Conservation (phyloP, 192 early-diverging fungal genomes). For the Globomyces pollinis-pini region DNA sequence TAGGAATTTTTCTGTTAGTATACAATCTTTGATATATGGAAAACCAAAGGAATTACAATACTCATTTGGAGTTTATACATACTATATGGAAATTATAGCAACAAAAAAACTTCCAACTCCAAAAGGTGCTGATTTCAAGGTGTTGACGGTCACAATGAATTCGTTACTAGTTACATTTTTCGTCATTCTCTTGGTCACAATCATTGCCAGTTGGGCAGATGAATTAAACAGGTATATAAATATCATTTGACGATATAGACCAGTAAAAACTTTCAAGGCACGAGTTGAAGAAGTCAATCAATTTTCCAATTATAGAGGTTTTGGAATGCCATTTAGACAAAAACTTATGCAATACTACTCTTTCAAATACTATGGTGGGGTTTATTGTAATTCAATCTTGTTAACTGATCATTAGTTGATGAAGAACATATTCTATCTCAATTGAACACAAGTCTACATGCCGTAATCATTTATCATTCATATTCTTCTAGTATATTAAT, state of each 20-base stretch:
- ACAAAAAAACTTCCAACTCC: background rate
- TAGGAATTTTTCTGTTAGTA: too few species aligned
- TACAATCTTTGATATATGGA: too few species aligned
- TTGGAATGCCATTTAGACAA: constrained; percentile 16
- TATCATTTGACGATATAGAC: constrained; percentile 5
- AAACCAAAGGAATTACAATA: too few species aligned
- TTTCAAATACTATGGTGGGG: too few species aligned
- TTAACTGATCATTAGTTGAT: constrained; percentile 40
- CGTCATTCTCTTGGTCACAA: constrained; percentile 30
- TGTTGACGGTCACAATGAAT: background rate
- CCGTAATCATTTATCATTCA: constrained; percentile 28
- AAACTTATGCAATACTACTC: constrained; percentile 35
- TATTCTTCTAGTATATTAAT: constrained; percentile 11
- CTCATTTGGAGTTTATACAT: too few species aligned
- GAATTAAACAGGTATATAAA: constrained; percentile 30
- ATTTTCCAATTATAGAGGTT: constrained; percentile 37
- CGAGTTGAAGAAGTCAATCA: constrained; percentile 48
- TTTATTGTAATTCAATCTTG: too few species aligned
- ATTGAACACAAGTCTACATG: constrained; percentile 11
- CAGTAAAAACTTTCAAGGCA: constrained; percentile 26
- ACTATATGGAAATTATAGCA: too few species aligned
- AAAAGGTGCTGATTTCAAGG: background rate
- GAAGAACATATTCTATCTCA: constrained; percentile 36
- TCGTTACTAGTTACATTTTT: background rate
- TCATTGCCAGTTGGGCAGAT: constrained; percentile 36